Evolutionary conservation across 768 basidiomycete species (phyloP), one percentile per base, ranked within the genome.

Genomic region (Trametes gibbosa): DNA sequence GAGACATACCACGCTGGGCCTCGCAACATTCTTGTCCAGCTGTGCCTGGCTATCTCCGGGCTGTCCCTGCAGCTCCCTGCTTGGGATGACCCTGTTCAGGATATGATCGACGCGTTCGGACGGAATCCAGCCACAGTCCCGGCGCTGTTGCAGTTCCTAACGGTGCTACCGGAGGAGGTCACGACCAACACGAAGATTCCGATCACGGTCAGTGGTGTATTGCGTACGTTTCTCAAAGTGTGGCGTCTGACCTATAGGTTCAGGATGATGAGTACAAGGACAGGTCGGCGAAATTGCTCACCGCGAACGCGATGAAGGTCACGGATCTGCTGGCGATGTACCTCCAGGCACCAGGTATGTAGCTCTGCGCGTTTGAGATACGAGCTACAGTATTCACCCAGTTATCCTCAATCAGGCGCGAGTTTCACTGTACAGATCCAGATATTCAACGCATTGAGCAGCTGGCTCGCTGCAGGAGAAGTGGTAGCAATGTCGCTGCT

Each of bases 391-490:
- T 32, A 34, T 29, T 32, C 41, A 40, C 59, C 49, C 35, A 46
- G 37, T 19, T 25, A 16, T 19, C 6, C 41, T 45, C 9, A 29
- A 50, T n/a, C 63, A 98, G 97, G 96, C 46, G 86, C 95, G 29
- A 96, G 94, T 2, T 67, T 78, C 25, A 73, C 77, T 7, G 86
- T 98, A 8, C 93, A 95, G 68, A 78, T 72, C 10, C 89, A 95
- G 69, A 79, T 96, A 10, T 94, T 98, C 73, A 76, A 83, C 46
- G 94, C 94, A 56, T 75, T 98, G 35, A 84, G 88, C 47, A 86
- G 84, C 66, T 99, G 97, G 97, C 78, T 98, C 17, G 72, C 82
- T 13, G 89, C 92, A 3, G 95, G 97, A 17, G 95, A 98, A 73
- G 79, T 97, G 63, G 73, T 79, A 42, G 80, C 85, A 0, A 68